Base-by-base conservation (phyloP, 164 flowering plant genomes). In the Taxillus chinensis region DNA sequence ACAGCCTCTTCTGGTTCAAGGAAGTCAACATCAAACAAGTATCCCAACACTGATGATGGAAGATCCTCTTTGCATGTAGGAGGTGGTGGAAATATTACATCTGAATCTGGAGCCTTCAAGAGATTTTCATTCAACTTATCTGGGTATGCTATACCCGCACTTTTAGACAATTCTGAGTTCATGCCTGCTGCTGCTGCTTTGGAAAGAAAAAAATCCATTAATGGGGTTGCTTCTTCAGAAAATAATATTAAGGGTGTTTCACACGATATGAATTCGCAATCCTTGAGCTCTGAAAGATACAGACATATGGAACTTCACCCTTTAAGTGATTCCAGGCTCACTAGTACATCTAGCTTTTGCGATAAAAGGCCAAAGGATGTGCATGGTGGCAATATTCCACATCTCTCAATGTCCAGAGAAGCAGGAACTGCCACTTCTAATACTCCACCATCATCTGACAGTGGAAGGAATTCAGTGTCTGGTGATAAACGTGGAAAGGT, bases 1-100 rank as follows among this genome's bases (percentile, higher is more conserved):
- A 62, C 62, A 39, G 41, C 56, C 17, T 62, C 74, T 55, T 68
- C 83, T 73, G 80, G 67, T 66, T 77, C 78, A 80, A 72, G 71
- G 3, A 27, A 27, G 27, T 27, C 27, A 27, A 27, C 27, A 27
- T 27, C 27, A 27, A 27, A 27, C 27, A 27, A 27, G 27, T 0
- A 27, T 27, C 27, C 0, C 0, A 45, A 54, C 42, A 53, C 62
- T 15, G 37, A 53, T 14, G 67, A 64, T 69, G 62, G 65, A 50
- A 50, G 15, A 45, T 61, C 68, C 10, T 60, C 68, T 59, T n/a
- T 57, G 27, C 27, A 27, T 27, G 62, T 42, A 54, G 78, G 53
- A 60, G 66, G 59, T 41, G 57, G 27, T 59, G 66, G 64, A n/a
- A 67, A 55, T 15, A 50, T 57, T 39, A 41, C 63, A 13, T 66